phyloP scores from a whole-genome alignment of 441 rosid genomes.

The Croton setiger region DNA sequence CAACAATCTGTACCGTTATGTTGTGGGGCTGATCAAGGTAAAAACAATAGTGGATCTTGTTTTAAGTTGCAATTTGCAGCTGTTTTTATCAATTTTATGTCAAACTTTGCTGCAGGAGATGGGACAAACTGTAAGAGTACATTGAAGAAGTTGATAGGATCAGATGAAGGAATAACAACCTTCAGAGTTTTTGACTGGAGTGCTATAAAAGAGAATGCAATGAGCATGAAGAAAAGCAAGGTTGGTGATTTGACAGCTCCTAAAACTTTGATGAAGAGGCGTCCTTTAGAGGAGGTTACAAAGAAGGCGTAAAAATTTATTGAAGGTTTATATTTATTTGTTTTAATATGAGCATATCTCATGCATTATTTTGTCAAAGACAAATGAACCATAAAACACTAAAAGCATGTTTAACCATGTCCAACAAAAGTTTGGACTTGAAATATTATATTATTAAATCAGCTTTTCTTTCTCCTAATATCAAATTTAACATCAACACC shows the following conservation, averaged over 20 bases:
- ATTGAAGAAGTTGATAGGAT: neutral
- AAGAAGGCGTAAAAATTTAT: constrained; percentile 16
- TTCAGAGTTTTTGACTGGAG: constrained; percentile 12
- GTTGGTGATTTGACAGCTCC: constrained; percentile 22
- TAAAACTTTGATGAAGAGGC: constrained; percentile 27
- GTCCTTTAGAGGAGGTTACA: constrained; percentile 25
- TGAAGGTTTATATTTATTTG: neutral
- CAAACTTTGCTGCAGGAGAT: constrained; percentile 24
- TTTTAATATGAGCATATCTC: constrained; percentile 20
- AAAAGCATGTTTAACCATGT: too few species aligned
- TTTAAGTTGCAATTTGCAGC: neutral
- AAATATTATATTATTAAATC: too few species aligned
- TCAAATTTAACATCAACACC: too few species aligned
- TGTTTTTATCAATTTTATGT: neutral
- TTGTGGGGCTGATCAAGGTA: constrained; percentile 21
- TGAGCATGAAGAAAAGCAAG: constrained; percentile 17
- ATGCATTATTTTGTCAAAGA: constrained; percentile 5
- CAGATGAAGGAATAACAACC: constrained; percentile 17
- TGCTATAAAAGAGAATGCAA: constrained; percentile 36
- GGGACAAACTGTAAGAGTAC: constrained; percentile 8
- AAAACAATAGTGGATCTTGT: neutral
- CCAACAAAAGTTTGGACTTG: too few species aligned
- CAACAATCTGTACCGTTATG: constrained; percentile 8
- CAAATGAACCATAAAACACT: too few species aligned
- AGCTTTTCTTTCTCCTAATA: too few species aligned